These are phyloP conservation scores for Gypsophila paniculata DNA, from an alignment of 179 eudicot genomes.

Conservation along the genomic window DNA sequence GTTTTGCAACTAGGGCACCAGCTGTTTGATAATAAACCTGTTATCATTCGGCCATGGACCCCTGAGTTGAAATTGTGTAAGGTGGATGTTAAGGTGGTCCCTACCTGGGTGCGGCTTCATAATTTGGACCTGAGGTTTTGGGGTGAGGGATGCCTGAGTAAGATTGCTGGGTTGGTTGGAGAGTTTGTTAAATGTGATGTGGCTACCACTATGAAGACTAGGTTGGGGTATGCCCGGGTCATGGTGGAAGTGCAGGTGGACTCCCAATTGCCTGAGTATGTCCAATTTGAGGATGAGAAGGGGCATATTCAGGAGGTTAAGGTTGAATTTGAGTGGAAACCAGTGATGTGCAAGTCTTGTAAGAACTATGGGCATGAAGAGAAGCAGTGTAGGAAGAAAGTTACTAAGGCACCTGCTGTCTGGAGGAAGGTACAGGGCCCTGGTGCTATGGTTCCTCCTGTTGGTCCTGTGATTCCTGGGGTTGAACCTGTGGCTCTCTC, in stretches of 20 bases:
- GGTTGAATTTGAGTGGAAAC: background rate
- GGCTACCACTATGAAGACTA: background rate
- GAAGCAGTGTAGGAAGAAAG: background rate
- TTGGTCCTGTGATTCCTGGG: too few relatives aligned
- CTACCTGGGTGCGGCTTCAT: too few relatives aligned
- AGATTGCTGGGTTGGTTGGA: background rate
- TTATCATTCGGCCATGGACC: too few relatives aligned
- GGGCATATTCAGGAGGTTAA: background rate
- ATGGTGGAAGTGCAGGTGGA: background rate
- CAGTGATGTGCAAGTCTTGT: background rate
- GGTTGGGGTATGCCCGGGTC: background rate
- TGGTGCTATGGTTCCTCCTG: background rate
- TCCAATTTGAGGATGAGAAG: background rate
- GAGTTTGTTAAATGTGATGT: background rate
- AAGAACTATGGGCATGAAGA: background rate
- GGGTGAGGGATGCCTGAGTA: background rate
- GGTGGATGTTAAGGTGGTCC: too few relatives aligned
- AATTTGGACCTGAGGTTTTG: too few relatives aligned
- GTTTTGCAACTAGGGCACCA: too few relatives aligned
- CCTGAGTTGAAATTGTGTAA: too few relatives aligned
- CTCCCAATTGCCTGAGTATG: background rate
- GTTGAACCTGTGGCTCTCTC: too few relatives aligned
- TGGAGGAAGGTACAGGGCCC: too few relatives aligned
- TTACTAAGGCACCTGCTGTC: background rate
- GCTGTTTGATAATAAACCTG: too few relatives aligned